Percentiles rank a stretch among this genome's conserved stretches.
Conservation (phyloP, 805 yeast genomes). For the Candida pini region DNA sequence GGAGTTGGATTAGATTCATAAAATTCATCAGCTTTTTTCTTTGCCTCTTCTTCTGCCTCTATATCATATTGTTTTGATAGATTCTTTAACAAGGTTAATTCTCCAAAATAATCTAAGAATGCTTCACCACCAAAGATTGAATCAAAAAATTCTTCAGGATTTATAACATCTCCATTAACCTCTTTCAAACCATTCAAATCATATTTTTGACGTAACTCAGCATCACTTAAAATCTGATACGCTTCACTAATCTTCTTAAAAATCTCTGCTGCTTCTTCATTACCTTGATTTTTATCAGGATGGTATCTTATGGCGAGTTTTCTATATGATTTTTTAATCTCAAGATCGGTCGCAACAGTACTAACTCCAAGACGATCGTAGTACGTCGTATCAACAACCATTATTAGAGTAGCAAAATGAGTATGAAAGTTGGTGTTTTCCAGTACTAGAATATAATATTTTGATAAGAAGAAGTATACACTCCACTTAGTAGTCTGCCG, state of each 20-base stretch:
- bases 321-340: constrained; percentile 91
- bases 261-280: constrained; percentile 80
- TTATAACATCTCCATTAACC: constrained; percentile 61
- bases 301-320: constrained; percentile 84
- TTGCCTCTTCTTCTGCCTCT: constrained; percentile 28
- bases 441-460: too few relatives aligned
- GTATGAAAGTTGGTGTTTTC: background rate
- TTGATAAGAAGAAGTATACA: too few relatives aligned
- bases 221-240: constrained; percentile 75
- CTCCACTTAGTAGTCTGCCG: too few relatives aligned
- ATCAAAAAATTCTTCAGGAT: constrained; percentile 80
- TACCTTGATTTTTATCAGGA: constrained; percentile 96
- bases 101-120: constrained; percentile 75
- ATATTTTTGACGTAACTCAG: constrained; percentile 60
- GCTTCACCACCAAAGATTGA: constrained; percentile 82
- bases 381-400: constrained; percentile 84
- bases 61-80: constrained; percentile 49
- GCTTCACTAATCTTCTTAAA: constrained; percentile 76
- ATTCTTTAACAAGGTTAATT: constrained; percentile 62
- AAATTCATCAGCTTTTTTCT: constrained; percentile 38
- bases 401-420: constrained; percentile 17
- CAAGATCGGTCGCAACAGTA: constrained; percentile 66
- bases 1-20: constrained; percentile 41
- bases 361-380: constrained; percentile 74
- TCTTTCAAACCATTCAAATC: constrained; percentile 66